Base-by-base conservation (phyloP, 139 green algal species). In the Coelastrella sp. region DNA sequence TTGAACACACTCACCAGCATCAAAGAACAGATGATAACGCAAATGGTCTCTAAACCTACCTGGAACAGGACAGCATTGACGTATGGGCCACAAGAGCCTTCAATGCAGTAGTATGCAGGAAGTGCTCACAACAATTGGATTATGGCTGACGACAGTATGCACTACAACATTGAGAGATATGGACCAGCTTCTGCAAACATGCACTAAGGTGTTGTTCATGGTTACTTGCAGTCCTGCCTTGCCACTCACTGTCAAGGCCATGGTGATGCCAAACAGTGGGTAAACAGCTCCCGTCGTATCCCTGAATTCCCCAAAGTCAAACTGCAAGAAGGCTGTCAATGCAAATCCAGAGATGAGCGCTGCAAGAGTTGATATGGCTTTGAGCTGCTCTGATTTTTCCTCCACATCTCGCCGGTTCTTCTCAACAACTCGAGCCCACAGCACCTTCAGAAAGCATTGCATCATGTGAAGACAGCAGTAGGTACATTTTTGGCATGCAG, bases 321-420 rank as follows among this genome's bases (percentile, higher is more conserved):
- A 87, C 75, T 91, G 87, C 87, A 91, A 63, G 87, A 91, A 91
- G 4, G 78, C 87, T 7, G 78, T 92, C 6, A 98, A 85, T 6
- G 96, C 93, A 90, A 98, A 98, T n/a, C 96, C 96, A 6, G 89
- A 92, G n/a, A 98, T 94, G 19, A 98, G 91, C 7, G 96, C 96
- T 14, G 93, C 81, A 27, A 98, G 87, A 61, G 94, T 95, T 19
- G 91, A 95, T 8, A 97, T 92, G 35, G 92, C 90, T 70, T 97
- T 97, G 20, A 98, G 93, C 92, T 97, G 96, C 91, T 97, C 96
- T 12, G 88, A 90, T 89, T 96, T 97, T 86, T 98, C 96, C 87
- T 97, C 94, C 8, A 98, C 96, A n/a, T 95, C 93, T 10, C 93
- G 81, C 19, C 89, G 19, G 66, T 95, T 95, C 70, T 92, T 92